phyloP scores from a whole-genome alignment of 2,329 filamentous ascomycete genomes.

The Sarocladium brachiariae region DNA sequence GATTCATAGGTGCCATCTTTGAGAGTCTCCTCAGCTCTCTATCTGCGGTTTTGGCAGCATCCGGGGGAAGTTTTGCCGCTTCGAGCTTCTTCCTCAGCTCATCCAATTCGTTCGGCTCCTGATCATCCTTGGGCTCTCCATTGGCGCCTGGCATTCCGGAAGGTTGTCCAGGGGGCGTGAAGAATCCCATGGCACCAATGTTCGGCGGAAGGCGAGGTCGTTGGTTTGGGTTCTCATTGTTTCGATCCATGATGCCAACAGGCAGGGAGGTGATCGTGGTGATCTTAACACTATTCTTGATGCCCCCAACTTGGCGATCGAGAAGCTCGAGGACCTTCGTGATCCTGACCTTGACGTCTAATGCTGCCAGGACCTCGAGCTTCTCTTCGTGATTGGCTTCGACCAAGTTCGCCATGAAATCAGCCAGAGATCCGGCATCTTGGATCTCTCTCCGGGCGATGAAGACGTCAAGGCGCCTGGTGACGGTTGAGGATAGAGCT shows the following conservation, averaged over 20 bases:
- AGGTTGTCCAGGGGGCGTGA: conserved; percentile 27
- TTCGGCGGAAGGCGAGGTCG: conserved; percentile 18
- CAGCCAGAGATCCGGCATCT: conserved; percentile 80
- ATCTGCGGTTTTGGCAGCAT: conserved; percentile 85
- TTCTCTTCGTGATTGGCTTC: conserved; percentile 88
- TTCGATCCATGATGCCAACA: conserved; percentile 53
- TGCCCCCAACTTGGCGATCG: conserved; percentile 70
- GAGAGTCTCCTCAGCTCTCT: conserved; percentile 80
- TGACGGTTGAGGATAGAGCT: conserved; percentile 74
- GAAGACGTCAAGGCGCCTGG: conserved; percentile 77
- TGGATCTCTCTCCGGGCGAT: conserved; percentile 75
- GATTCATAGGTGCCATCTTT: conserved; percentile 94
- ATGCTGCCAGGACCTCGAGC: conserved; percentile 72
- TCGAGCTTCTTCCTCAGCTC: conserved; percentile 85
- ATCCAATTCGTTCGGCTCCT: conserved; percentile 83
- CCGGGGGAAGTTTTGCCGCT: conserved; percentile 70
- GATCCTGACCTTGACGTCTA: conserved; percentile 71
- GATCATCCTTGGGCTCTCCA: conserved; percentile 54
- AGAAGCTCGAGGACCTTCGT: conserved; percentile 78
- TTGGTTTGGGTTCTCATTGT: conserved; percentile 29
- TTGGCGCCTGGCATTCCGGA: conserved; percentile 38
- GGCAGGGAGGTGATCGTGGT: conserved; percentile 66
- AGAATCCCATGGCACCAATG: conserved; percentile 32
- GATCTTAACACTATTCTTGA: conserved; percentile 84
- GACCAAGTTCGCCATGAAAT: conserved; percentile 94